Base-by-base conservation (phyloP, 495 filamentous ascomycete genomes). In the Podospora fimiseda region DNA sequence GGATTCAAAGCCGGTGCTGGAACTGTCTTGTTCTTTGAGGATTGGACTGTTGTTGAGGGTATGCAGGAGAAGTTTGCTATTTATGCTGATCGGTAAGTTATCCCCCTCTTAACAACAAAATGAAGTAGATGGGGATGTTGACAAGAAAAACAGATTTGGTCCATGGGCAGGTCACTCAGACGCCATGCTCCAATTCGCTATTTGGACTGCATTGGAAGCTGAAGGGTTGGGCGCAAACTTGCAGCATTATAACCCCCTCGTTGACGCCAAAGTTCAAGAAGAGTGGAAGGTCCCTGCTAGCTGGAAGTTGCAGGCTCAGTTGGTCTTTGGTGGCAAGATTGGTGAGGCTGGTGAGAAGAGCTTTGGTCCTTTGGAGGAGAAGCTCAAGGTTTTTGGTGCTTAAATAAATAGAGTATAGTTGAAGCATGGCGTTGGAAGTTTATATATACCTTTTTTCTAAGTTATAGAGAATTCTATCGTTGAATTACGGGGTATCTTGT, bases 181-280 rank as follows among this genome's bases (percentile, higher is more conserved):
- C 50, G 86, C 73, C 65, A 89, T 89, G 82, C 72, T 82, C 63
- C 84, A 88, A 69, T 81, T 72, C 70, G 69, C 74, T 18, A 49
- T 83, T 42, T 90, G 85, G 86, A 81, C 78, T 0, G 77, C 80
- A 0, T 73, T 90, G 36, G 80, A 85, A 67, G 72, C 76, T 52
- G 84, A 88, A 69, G 86, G 86, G 30, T 70, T 88, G 30, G 86
- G 85, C 41, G 79, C 77, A 63, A 88, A 82, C 71, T 74, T 90
- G 3, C 86, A 90, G 73, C 86, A 88, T 67, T 87, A 88, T 73
- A 85, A 84, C 75, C 77, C 84, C 1, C 60, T 86, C 44, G 66
- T 87, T 48, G 82, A 86, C 67, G 70, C 61, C 40, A 76, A 76
- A 67, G 79, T 82, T 11, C 60, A 66, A 23, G 65, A 71, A 51